phyloP scores from a whole-genome alignment of 352 stramenopile genomes.

The Globisporangium cystogenes region DNA sequence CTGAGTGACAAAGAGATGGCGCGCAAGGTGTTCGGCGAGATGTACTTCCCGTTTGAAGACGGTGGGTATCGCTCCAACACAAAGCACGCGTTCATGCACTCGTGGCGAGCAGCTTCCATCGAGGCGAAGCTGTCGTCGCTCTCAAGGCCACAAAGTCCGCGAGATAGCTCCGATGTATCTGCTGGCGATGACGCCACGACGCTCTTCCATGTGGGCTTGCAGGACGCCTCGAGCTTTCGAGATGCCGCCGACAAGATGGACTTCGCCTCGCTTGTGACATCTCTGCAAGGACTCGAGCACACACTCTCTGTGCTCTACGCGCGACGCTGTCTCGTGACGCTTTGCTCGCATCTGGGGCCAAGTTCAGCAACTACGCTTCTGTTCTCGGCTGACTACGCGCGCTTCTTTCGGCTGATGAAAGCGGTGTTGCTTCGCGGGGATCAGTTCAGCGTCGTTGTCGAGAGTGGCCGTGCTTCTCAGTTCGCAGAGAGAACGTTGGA shows the following conservation, averaged over 20 bases:
- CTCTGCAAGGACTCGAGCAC: slow-evolving; percentile 7
- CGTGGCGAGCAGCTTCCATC: slow-evolving; percentile 21
- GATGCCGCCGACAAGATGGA: slow-evolving; percentile 6
- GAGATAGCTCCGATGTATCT: neutral
- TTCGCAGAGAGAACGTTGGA: slow-evolving; percentile 8
- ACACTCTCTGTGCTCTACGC: slow-evolving; percentile 8
- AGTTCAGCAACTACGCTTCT: neutral
- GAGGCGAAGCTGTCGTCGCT: slow-evolving; percentile 21
- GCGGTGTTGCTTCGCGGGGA: slow-evolving; percentile 46
- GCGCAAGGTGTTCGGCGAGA: slow-evolving; percentile 79
- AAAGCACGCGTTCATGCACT: slow-evolving; percentile 21
- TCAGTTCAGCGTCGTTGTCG: slow-evolving; percentile 22
- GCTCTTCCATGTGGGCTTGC: neutral
- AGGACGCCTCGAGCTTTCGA: neutral
- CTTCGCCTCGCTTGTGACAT: slow-evolving; percentile 1
- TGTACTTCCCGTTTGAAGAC: slow-evolving; percentile 85
- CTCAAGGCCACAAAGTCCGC: neutral
- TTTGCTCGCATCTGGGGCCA: neutral
- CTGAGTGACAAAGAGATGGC: slow-evolving; percentile 80
- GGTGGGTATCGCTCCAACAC: slow-evolving; percentile 62
- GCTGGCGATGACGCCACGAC: neutral
- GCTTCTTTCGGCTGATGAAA: slow-evolving; percentile 43
- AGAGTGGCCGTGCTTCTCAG: neutral
- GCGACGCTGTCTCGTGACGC: slow-evolving; percentile 4
- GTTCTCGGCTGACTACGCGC: neutral